A percentile compares a stretch with the other conserved stretches of the same genome.
Conservation (phyloP, 306 rosid species). For the Leucaena leucocephala region DNA sequence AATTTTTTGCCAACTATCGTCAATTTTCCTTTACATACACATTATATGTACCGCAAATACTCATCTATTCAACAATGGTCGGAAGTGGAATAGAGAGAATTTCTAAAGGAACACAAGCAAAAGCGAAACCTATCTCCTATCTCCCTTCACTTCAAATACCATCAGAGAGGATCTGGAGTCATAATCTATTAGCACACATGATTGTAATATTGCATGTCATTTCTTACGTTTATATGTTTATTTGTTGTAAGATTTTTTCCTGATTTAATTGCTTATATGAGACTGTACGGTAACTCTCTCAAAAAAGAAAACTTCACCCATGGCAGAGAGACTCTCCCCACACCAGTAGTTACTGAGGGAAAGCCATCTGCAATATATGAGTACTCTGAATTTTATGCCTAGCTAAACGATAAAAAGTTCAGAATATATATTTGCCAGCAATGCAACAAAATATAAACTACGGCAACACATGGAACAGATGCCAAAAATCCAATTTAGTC, state of each 20-base stretch:
- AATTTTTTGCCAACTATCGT: too few species aligned
- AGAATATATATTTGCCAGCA: not conserved
- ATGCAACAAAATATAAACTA: not conserved
- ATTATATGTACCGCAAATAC: not conserved
- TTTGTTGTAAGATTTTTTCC: too few species aligned
- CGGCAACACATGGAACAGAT: not conserved
- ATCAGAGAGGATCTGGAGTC: not conserved
- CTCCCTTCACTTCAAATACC: not conserved
- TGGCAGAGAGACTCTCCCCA: not conserved
- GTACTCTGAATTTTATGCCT: too few species aligned
- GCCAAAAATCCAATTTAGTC: constrained; percentile 23
- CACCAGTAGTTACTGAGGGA: too few species aligned
- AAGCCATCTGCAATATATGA: too few species aligned
- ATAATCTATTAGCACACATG: not conserved
- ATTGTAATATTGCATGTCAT: too few species aligned
- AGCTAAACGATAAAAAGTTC: not conserved
- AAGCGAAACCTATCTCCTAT: not conserved
- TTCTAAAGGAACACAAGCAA: not conserved
- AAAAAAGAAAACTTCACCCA: too few species aligned
- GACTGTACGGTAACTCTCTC: too few species aligned
- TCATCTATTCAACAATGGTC: not conserved
- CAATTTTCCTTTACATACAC: not conserved
- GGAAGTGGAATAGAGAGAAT: not conserved
- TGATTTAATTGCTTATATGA: too few species aligned
- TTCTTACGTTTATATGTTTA: too few species aligned